Conservation (phyloP, 1,139 yeast genomes). For the Kurtzmaniella quercitrusa region DNA sequence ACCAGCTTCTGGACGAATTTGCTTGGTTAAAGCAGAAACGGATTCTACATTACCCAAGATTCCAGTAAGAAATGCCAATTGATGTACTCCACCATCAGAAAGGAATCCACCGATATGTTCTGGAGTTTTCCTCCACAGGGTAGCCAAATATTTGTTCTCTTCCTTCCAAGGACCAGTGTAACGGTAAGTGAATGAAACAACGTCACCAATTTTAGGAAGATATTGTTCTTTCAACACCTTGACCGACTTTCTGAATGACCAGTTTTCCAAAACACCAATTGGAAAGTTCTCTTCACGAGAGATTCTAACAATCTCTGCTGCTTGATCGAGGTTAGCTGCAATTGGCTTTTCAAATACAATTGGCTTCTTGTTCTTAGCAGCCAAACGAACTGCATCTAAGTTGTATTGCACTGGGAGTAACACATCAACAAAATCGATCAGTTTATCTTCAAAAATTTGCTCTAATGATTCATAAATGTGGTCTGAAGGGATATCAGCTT, state of each 20-base stretch:
- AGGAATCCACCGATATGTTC: constrained; percentile 88
- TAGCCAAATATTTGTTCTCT: constrained; percentile 59
- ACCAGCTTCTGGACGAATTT: constrained; percentile 72
- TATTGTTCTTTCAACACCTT: constrained; percentile 45
- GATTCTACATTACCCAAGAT: constrained; percentile 72
- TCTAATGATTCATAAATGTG: constrained; percentile 67
- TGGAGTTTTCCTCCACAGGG: constrained; percentile 85
- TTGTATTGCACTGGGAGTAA: constrained; percentile 83
- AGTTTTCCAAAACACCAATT: constrained; percentile 76
- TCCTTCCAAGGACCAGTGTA: constrained; percentile 77
- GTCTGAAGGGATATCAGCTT: constrained; percentile 46
- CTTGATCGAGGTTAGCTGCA: constrained; percentile 79
- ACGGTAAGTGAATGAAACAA: constrained; percentile 71
- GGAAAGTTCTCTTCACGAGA: constrained; percentile 59
- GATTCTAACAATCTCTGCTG: constrained; percentile 68
- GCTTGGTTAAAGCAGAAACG: constrained; percentile 70
- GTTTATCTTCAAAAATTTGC: constrained; percentile 55
- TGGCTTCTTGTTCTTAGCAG: constrained; percentile 70
- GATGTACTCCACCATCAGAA: constrained; percentile 96
- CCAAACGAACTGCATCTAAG: constrained; percentile 59
- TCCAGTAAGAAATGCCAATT: constrained; percentile 77
- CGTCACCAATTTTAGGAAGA: constrained; percentile 68
- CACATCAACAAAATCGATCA: constrained; percentile 75
- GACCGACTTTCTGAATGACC: constrained; percentile 66
- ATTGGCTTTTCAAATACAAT: constrained; percentile 84